Conservation (phyloP, 768 basidiomycete species). For the Lyophyllum shimeji region DNA sequence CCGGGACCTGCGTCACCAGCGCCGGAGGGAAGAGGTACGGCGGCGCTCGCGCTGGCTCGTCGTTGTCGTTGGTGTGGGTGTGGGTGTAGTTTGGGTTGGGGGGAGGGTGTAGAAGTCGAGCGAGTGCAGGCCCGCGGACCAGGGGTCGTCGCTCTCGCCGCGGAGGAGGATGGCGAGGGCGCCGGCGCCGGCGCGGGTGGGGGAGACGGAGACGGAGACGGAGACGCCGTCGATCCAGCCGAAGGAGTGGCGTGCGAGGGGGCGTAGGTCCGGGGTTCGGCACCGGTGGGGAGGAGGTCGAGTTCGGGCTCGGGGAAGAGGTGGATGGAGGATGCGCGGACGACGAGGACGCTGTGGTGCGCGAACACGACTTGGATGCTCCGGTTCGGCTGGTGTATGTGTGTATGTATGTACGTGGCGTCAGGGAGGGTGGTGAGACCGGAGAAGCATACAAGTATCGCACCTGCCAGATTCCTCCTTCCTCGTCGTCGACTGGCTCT, state of each 20-base stretch:
- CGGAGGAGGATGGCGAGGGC: constrained; percentile 53
- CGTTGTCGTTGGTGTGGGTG: neutral
- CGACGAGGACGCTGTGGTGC: constrained; percentile 49
- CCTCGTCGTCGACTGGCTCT: constrained; percentile 31
- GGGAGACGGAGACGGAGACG: constrained; percentile 25
- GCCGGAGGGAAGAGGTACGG: constrained; percentile 53
- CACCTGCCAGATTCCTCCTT: constrained; percentile 29
- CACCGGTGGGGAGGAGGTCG: no score
- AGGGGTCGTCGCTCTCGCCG: constrained; percentile 59
- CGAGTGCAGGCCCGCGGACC: constrained; percentile 46
- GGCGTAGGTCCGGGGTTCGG: constrained; percentile 26
- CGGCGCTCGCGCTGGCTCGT: neutral
- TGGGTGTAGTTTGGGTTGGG: constrained; percentile 24
- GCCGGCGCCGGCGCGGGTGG: no score
- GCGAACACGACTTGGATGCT: constrained; percentile 54
- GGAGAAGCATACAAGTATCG: constrained; percentile 12
- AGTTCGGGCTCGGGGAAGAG: constrained; percentile 53
- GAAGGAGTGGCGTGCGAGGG: constrained; percentile 49
- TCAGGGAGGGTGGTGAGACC: neutral
- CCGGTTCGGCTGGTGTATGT: constrained; percentile 47
- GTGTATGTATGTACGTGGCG: no score
- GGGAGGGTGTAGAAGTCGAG: constrained; percentile 54
- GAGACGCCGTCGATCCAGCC: constrained; percentile 69
- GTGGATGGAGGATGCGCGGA: constrained; percentile 56
- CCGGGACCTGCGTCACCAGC: constrained; percentile 32